Conservation (phyloP, 1,139 yeast genomes). For the Candida gigantensis region DNA sequence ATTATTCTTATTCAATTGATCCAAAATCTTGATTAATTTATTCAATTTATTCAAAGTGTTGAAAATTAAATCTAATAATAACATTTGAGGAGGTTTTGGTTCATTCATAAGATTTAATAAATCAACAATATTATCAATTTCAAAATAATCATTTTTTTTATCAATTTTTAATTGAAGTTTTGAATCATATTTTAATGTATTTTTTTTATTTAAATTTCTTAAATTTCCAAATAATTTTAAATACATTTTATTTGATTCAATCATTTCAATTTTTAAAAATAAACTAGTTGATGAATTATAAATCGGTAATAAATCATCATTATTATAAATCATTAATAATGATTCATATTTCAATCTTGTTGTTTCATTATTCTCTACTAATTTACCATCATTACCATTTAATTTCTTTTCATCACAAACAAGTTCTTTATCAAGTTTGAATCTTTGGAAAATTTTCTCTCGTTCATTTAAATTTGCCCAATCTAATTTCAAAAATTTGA, state of each 20-base stretch:
- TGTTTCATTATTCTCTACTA: too few relatives aligned
- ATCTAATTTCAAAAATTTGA: slow-evolving; percentile 24
- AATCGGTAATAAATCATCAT: slow-evolving; percentile 35
- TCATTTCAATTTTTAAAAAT: slow-evolving; percentile 33
- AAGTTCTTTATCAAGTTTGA: background rate
- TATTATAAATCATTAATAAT: slow-evolving; percentile 34
- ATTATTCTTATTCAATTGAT: slow-evolving; percentile 32
- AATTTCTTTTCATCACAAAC: too few relatives aligned
- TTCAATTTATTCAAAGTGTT: slow-evolving; percentile 33
- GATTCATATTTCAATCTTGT: slow-evolving; percentile 36
- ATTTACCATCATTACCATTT: slow-evolving; percentile 1
- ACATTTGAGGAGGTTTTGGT: slow-evolving; percentile 11
- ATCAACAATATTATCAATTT: slow-evolving; percentile 28
- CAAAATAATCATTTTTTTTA: slow-evolving; percentile 26
- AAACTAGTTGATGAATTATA: slow-evolving; percentile 37
- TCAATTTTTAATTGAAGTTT: slow-evolving; percentile 24
- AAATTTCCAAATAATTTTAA: slow-evolving; percentile 34
- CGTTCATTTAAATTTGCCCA: slow-evolving; percentile 22
- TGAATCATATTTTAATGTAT: slow-evolving; percentile 17
- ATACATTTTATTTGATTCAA: slow-evolving; percentile 26
- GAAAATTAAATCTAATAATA: slow-evolving; percentile 29
- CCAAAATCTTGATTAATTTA: slow-evolving; percentile 34
- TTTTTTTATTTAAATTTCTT: slow-evolving; percentile 22
- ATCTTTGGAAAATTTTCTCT: slow-evolving; percentile 10
- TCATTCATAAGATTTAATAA: slow-evolving; percentile 26